Evolutionary conservation across 345 rosid species (phyloP), one percentile per base, ranked within the genome.

Genomic region (Melaleuca alternifolia): DNA sequence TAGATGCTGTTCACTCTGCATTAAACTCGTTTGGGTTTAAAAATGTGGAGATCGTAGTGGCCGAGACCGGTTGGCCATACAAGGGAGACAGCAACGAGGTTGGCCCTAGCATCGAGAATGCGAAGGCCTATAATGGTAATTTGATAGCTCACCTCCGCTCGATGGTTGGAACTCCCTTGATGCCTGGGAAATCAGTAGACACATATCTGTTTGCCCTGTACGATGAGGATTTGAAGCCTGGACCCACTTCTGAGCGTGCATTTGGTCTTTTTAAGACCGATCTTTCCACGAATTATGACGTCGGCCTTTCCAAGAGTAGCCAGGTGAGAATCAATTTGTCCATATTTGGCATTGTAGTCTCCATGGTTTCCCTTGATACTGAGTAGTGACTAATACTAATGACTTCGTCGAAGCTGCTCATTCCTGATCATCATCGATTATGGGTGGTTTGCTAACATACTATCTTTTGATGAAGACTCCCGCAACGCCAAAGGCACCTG

Each of bases 1-100:
- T 95, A 30, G 99, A 97, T 92, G 98, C 97, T 6, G 94, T 95
- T 83, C 90, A 86, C 61, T 93, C 98, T 84, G 99, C 99, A 3
- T 86, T 96, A 84, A 89, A 88, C 51, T 62, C 94, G 0, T 85
- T 94, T 90, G 98, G 96, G 12, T 96, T 91, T 84, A 93, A 93
- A 86, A 87, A 92, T 85, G 96, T 97, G 57, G 99, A 97, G 87
- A 97, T 97, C 46, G 88, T 93, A 87, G 98, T 97, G 14, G 98
- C 99, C 12, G 99, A 97, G 92, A 97, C 99, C 9, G 99, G 99
- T 3, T 97, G 99, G 99, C 97, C 99, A 7, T 97, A 95, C 90
- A 94, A 92, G 84, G 99, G 99, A 61, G 99, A 96, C 87, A 86
- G 57, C 71, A 83, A 92, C 21, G 98, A 97, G 90, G 95, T 91